Base-by-base conservation (phyloP, 768 basidiomycete species). In the Boletus tylopilopsis region DNA sequence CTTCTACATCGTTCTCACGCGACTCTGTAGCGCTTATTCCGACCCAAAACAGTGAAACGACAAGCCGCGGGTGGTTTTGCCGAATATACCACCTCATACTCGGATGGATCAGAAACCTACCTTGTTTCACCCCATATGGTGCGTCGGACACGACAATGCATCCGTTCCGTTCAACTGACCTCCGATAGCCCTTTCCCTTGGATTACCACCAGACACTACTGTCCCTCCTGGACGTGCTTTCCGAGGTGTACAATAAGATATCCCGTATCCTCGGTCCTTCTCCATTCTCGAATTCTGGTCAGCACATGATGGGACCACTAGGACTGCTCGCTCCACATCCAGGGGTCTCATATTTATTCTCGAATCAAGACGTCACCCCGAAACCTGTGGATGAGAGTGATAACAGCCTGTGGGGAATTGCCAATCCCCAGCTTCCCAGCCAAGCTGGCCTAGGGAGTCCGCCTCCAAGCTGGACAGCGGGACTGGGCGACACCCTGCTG, bases 141-240 rank as follows among this genome's bases (percentile, higher is more conserved):
- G 54, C 56, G 82, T 73, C 49, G n/a, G 51, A 38, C 29, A 9
- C 45, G 9, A 48, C 18, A 34, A 29, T 41, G n/a, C 21, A 29
- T 22, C 34, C 19, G 19, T 22, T 48, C 23, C 25, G 11, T 54
- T 38, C 53, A 43, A 50, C 47, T 44, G 38, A 50, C 30, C 23
- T 25, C 45, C 10, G 44, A 45, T 54, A 93, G 91, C 87, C 92
- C n/a, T 94, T 94, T 68, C 73, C 85, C 3, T 67, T 94, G 47
- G 92, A 94, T 67, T 94, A 95, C 63, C 85, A 90, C 56, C 87
- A 94, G 69, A 89, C 88, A 10, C 79, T 94, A 30, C 80, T 92
- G 45, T 90, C 92, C 29, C 81, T 93, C 23, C 82, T 93, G 45
- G 93, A 94, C 63, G 87, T 94, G 41, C 78, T 94, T 34, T 88